Evolutionary conservation across 2,329 filamentous ascomycete genomes (phyloP).

Genomic region (Graphilbum sp.): DNA sequence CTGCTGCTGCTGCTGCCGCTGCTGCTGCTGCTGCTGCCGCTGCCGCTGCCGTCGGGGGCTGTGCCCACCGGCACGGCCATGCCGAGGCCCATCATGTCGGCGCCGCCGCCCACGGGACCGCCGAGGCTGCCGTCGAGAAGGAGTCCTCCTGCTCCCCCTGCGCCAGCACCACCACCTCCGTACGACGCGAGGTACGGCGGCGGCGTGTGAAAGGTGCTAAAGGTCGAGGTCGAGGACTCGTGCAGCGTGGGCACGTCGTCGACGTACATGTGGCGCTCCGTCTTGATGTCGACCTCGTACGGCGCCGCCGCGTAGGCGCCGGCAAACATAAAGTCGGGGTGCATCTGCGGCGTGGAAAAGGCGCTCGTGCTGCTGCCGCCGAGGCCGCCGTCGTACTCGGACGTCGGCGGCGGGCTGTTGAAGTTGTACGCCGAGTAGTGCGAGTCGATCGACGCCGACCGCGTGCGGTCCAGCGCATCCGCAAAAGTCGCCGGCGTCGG

Average conservation of each 20-base stretch:
- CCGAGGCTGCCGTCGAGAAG: not conserved
- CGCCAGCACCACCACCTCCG: too few species aligned
- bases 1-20: conserved; percentile 1
- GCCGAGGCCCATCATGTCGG: not conserved
- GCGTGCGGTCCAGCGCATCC: conserved; percentile 54
- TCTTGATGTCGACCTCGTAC: conserved; percentile 93
- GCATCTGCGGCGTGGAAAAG: conserved; percentile 44
- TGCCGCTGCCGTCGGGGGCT: too few species aligned
- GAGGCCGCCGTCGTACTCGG: conserved; percentile 24
- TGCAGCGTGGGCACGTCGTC: conserved; percentile 73
- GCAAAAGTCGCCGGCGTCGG: conserved; percentile 69
- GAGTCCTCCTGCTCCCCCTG: too few species aligned
- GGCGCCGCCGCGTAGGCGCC: conserved; percentile 53
- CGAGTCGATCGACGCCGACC: conserved; percentile 67
- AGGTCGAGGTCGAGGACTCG: conserved; percentile 81
- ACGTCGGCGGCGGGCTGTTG: conserved; percentile 39
- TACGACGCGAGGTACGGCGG: too few species aligned
- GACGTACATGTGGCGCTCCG: conserved; percentile 83
- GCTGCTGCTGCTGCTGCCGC: too few species aligned
- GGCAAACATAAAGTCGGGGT: conserved; percentile 39
- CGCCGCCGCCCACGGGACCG: not conserved
- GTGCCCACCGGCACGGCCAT: conserved; percentile 3
- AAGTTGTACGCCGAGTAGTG: conserved; percentile 61
- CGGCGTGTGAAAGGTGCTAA: conserved; percentile 76
- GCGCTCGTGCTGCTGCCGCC: conserved; percentile 20